Evolutionary conservation across 805 yeast species (phyloP), one percentile per base, ranked within the genome.

Genomic region (Nakazawaea holstii): DNA sequence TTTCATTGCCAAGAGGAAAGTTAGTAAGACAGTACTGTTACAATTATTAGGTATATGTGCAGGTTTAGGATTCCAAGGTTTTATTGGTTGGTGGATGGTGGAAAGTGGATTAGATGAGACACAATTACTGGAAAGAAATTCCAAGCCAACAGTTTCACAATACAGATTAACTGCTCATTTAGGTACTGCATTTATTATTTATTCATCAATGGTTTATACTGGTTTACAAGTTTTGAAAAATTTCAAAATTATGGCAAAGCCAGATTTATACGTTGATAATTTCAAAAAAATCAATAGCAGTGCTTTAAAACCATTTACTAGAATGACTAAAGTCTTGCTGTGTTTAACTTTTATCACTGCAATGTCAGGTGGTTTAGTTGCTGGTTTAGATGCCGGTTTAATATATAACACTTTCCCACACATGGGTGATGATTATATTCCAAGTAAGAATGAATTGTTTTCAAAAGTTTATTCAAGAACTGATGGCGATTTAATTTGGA

Each of bases 61-160:
- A 0, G 68, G 94, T 44, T 73, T 94, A 49, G 99, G 96, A 9
- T 69, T 94, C 41, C 99, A 94, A 71, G 99, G 99, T 45, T 86
- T 84, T 45, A 84, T 94, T 55, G 99, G 99, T 30, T 94, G 99
- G 99, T 94, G 99, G 99, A 94, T 94, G 99, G 99, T 94, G 45
- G 82, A 87, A 58, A 88, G 97, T 8, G 99, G 99, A 29, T 74
- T 94, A 48, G 95, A 90, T 61, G 85, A 84, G 59, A 76, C 83
- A 39, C 84, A 84, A 59, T 70, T 94, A 41, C 77, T 76, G 20
- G 90, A 84, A 54, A 77, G 96, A 62, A 85, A 79, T 40, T 82
- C 96, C 0, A 95, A 92, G 61, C 99, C 99, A n/a, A 89, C 99
- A 0, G 99, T 94, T 2, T 87, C 97, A 5, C 98, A 88, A 60